Evolutionary conservation across 345 rosid genomes (phyloP).

Genomic region (Rhodamnia rubescens): DNA sequence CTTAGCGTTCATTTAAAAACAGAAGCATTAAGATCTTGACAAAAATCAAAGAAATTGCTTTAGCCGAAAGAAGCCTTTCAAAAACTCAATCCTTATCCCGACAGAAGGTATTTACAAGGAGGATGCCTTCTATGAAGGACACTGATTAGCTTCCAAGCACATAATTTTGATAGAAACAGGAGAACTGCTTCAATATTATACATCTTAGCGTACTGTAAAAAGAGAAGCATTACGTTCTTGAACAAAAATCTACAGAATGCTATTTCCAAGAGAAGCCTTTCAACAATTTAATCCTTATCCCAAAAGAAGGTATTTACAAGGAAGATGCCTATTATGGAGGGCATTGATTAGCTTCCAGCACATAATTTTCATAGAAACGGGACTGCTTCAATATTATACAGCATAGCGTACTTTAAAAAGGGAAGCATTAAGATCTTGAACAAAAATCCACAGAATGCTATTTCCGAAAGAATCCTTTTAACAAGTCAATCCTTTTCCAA

Average conservation of each 20-base stretch:
- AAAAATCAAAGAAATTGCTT: neutral
- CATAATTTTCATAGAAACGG: neutral
- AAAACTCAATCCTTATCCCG: neutral
- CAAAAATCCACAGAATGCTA: neutral
- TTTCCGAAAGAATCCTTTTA: neutral
- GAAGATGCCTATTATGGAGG: neutral
- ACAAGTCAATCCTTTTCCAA: neutral
- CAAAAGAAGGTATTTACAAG: neutral
- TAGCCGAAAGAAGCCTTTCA: neutral
- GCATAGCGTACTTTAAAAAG: neutral
- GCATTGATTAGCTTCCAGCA: neutral
- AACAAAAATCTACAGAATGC: neutral
- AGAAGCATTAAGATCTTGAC: neutral
- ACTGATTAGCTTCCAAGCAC: neutral
- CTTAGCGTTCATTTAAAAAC: neutral
- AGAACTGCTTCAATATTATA: neutral
- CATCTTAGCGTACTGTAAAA: neutral
- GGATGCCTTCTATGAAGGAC: neutral
- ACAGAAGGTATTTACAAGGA: neutral
- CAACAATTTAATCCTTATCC: neutral
- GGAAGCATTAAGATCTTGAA: neutral
- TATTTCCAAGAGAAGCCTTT: neutral
- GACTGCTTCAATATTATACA: neutral
- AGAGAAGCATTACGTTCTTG: neutral
- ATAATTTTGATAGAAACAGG: neutral